These are phyloP conservation scores for Isabelozyma rhagii DNA, from an alignment of 805 yeast genomes.

Conservation along the genomic window DNA sequence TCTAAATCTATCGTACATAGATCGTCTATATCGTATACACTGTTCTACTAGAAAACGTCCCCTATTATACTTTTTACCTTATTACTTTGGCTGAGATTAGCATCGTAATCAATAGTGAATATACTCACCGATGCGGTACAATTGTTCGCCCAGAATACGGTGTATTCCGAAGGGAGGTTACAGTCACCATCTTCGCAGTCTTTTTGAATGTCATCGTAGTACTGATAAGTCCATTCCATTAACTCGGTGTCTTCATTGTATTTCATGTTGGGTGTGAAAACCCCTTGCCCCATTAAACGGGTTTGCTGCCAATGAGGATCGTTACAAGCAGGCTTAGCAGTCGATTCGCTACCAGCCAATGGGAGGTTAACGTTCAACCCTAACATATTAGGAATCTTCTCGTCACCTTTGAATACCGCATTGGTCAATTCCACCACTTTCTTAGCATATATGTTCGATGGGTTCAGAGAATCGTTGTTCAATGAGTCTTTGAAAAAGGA, in stretches of 20 bases:
- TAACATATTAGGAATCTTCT: conserved; percentile 15
- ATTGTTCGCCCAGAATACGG: conserved; percentile 16
- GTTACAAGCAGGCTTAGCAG: conserved; percentile 8
- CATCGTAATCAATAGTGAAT: conserved; percentile 28
- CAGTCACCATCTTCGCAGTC: conserved; percentile 10
- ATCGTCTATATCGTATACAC: too few relatives aligned
- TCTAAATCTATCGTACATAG: neutral
- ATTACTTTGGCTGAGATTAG: conserved; percentile 10
- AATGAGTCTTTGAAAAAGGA: conserved; percentile 21
- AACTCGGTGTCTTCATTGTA: conserved; percentile 4
- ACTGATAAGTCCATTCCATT: conserved; percentile 3
- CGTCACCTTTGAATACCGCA: conserved; percentile 11
- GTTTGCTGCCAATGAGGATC: conserved; percentile 10
- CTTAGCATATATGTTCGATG: conserved; percentile 22
- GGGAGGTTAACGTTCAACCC: conserved; percentile 27
- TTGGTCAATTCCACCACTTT: conserved; percentile 22
- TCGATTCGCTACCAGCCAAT: conserved; percentile 4
- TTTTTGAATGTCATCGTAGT: conserved; percentile 11
- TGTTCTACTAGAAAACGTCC: neutral
- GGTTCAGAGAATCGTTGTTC: conserved; percentile 13
- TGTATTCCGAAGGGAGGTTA: conserved; percentile 9
- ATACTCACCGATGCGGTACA: conserved; percentile 23
- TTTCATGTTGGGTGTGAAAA: conserved; percentile 5
- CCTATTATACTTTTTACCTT: neutral
- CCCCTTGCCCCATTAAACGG: conserved; percentile 8